Evolutionary conservation across 352 stramenopile species (phyloP).

Genomic region (Phytophthora boehmeriae): DNA sequence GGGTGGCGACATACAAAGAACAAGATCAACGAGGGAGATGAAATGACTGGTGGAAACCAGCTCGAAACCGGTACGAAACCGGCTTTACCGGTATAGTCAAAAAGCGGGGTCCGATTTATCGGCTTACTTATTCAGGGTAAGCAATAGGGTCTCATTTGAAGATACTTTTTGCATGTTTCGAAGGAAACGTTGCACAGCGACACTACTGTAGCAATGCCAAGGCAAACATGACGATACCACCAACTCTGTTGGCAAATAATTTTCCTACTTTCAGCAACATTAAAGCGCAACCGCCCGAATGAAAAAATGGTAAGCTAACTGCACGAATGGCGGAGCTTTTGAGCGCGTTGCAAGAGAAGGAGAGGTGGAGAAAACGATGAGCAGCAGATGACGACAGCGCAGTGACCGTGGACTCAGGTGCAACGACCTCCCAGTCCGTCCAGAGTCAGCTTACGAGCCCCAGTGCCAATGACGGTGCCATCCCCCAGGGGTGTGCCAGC

Average conservation of each 20-base stretch:
- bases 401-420: not conserved
- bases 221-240: too few species aligned
- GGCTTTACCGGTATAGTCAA: too few species aligned
- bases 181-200: too few species aligned
- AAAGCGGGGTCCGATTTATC: too few species aligned
- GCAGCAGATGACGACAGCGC: not conserved
- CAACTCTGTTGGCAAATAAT: not conserved
- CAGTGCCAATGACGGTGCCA: too few species aligned
- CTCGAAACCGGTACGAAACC: too few species aligned
- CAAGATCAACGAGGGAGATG: conserved; percentile 8
- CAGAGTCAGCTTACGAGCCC: conserved; percentile 14
- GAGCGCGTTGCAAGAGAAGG: not conserved
- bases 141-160: too few species aligned
- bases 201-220: too few species aligned
- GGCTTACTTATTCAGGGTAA: too few species aligned
- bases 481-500: not conserved
- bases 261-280: not conserved
- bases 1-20: conserved; percentile 7
- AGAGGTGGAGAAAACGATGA: not conserved
- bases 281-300: not conserved
- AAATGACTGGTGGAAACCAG: conserved; percentile 32
- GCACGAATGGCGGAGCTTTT: not conserved
- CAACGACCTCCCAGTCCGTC: not conserved
- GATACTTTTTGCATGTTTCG: too few species aligned
- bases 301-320: not conserved